A percentile compares a stretch with the other conserved stretches of the same genome.
Conservation (phyloP, 2,329 filamentous ascomycete species). For the Botryotinia calthae region DNA sequence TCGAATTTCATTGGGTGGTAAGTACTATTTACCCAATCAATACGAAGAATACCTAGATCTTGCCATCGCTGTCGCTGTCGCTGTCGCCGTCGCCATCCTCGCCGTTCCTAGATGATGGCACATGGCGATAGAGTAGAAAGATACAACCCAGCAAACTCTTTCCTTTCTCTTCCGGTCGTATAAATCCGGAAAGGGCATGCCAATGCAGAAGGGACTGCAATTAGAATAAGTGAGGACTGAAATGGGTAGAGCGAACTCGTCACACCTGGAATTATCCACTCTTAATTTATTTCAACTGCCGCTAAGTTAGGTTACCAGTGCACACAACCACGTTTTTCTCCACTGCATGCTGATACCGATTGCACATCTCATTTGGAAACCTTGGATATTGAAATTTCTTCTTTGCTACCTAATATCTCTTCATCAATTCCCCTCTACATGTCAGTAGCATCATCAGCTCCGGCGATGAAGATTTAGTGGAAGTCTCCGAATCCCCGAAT, state of each 20-base stretch:
- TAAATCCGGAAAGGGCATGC: background rate
- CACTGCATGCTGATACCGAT: background rate
- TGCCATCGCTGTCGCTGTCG: background rate
- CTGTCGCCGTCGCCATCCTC: too few species aligned
- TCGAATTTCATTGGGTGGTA: background rate
- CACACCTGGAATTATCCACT: background rate
- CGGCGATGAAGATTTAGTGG: background rate
- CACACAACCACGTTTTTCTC: background rate
- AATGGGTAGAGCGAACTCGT: background rate
- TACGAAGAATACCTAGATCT: background rate
- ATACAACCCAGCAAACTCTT: background rate
- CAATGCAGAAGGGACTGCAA: background rate
- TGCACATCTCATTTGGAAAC: background rate
- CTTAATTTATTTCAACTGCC: conserved; percentile 2
- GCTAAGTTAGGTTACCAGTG: conserved; percentile 2
- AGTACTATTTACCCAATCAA: background rate
- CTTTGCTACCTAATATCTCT: background rate
- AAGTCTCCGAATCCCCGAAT: background rate
- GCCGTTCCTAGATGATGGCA: background rate
- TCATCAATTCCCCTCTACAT: background rate
- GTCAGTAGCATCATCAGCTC: background rate
- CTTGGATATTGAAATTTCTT: background rate
- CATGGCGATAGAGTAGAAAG: background rate
- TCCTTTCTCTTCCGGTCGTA: background rate
- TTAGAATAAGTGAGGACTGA: background rate